Evolutionary conservation across 441 rosid genomes (phyloP), one percentile per base, ranked within the genome.

Genomic region (Mallotus repandus): DNA sequence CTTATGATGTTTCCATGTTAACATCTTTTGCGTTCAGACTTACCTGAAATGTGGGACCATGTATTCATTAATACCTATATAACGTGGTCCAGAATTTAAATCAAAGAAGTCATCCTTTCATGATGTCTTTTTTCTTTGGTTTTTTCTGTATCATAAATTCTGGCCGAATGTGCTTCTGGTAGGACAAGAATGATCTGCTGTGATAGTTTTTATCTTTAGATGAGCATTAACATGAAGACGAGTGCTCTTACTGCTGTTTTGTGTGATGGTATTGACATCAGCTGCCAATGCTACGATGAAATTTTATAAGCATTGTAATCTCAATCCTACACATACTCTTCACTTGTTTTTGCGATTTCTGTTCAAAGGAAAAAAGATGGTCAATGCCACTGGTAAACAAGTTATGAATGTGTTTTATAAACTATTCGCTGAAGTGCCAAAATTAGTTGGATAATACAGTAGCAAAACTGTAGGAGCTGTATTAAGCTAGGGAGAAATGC

Each of bases 51-150:
- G 49, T 50, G 59, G 67, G 66, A 48, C 74, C 66, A 29, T 48
- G 25, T 59, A 46, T 59, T 58, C 19, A 22, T 16, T 43, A 46
- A 43, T 48, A 56, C 46, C 45, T 60, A 32, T 29, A 29, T 70
- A 56, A 59, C 48, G 59, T 71, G 59, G 67, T 61, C 19, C 59
- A 29, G 19, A 25, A 48, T 71, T 32, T 60, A 4, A 69, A 43
- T 22, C 21, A 21, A 22, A 8, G 53, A 19, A 43, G 14, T 21
- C 4, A 15, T 54, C 15, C 7, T 60, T 62, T 48, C 53, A 60
- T 70, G 12, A 29, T 60, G 59, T 56, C 58, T 29, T 21, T 6
- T 45, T 4, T 56, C 43, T 46, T 59, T 11, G 65, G 10, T 4
- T 22, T 58, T 45, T 25, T 25, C 10, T 18, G 49, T 6, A 38